phyloP scores from a whole-genome alignment of 2,329 filamentous ascomycete species.

The Colletotrichum sp. region DNA sequence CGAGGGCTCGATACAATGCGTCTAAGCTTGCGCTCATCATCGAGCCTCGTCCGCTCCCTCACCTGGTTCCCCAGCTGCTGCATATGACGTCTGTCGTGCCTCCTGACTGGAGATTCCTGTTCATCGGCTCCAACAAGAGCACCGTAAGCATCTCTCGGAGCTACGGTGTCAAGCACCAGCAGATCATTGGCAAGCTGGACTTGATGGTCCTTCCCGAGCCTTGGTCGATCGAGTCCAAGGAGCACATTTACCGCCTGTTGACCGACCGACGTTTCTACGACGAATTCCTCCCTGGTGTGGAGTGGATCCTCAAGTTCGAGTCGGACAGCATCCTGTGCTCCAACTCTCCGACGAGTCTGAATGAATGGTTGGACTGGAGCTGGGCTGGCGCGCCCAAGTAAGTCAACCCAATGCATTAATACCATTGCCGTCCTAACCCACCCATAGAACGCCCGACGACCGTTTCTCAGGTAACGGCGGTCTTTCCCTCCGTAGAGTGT shows the following conservation, averaged over 20 bases:
- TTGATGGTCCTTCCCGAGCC: constrained; percentile 53
- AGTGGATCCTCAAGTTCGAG: constrained; percentile 61
- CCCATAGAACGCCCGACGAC: constrained; percentile 40
- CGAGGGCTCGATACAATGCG: constrained; percentile 45
- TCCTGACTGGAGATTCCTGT: constrained; percentile 61
- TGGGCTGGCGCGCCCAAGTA: constrained; percentile 60
- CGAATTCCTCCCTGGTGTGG: constrained; percentile 52
- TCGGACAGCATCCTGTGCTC: constrained; percentile 62
- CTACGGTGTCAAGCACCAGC: constrained; percentile 53
- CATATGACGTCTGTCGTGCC: constrained; percentile 60
- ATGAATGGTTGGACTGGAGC: constrained; percentile 59
- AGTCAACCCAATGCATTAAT: not conserved
- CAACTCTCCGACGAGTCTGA: constrained; percentile 54
- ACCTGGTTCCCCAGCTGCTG: constrained; percentile 54
- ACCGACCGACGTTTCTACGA: constrained; percentile 59
- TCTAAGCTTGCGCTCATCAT: constrained; percentile 60
- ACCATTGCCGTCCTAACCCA: not conserved
- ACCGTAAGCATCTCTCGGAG: constrained; percentile 49
- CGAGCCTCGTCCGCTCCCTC: constrained; percentile 51
- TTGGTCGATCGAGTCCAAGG: constrained; percentile 51
- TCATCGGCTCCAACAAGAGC: constrained; percentile 55
- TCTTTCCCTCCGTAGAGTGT: constrained; percentile 57
- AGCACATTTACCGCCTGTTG: constrained; percentile 52
- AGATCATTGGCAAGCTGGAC: constrained; percentile 56
- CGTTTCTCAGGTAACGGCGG: constrained; percentile 59